These are phyloP conservation scores for Naganishia albida DNA, from an alignment of 1,284 basidiomycete species.

Conservation along the genomic window DNA sequence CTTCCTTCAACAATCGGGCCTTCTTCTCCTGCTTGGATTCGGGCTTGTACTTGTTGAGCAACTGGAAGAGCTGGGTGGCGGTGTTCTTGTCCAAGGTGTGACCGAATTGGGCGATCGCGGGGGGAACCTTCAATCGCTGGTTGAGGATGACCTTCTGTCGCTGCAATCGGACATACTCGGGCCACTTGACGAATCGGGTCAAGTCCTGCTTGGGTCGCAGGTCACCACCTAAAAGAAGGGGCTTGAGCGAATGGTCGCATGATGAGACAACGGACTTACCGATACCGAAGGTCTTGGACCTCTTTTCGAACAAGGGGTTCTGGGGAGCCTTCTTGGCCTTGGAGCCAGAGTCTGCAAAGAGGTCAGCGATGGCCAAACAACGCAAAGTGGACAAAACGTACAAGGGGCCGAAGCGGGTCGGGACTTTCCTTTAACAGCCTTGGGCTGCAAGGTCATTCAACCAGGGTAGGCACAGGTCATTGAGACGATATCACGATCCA, in stretches of 20 bases:
- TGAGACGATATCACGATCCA: slow-evolving; percentile 30
- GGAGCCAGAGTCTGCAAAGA: slow-evolving; percentile 40
- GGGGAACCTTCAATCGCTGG: slow-evolving; percentile 98
- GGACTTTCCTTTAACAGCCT: slow-evolving; percentile 55
- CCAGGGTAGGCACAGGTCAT: slow-evolving; percentile 24
- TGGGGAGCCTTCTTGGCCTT: slow-evolving; percentile 72
- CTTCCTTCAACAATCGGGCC: slow-evolving; percentile 82
- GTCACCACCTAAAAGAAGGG: slow-evolving; percentile 72
- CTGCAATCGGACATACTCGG: slow-evolving; percentile 96
- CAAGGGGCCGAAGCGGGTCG: slow-evolving; percentile 54
- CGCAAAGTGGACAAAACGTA: slow-evolving; percentile 36
- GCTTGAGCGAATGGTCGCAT: slow-evolving; percentile 1
- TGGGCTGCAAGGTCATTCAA: slow-evolving; percentile 43
- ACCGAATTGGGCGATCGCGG: slow-evolving; percentile 95
- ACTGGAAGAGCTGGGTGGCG: slow-evolving; percentile 95
- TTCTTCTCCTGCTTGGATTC: slow-evolving; percentile 93
- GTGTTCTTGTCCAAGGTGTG: slow-evolving; percentile 99
- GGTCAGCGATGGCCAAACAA: neutral
- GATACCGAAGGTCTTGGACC: slow-evolving; percentile 90
- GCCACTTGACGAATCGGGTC: slow-evolving; percentile 99
- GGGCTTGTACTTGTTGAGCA: slow-evolving; percentile 83
- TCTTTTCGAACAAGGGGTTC: slow-evolving; percentile 95
- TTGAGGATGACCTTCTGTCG: slow-evolving; percentile 98
- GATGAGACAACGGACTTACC: slow-evolving; percentile 60
- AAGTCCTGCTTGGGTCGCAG: slow-evolving; percentile 87